Conservation (phyloP, 257 asterid genomes). For the Jasminum sambac region DNA sequence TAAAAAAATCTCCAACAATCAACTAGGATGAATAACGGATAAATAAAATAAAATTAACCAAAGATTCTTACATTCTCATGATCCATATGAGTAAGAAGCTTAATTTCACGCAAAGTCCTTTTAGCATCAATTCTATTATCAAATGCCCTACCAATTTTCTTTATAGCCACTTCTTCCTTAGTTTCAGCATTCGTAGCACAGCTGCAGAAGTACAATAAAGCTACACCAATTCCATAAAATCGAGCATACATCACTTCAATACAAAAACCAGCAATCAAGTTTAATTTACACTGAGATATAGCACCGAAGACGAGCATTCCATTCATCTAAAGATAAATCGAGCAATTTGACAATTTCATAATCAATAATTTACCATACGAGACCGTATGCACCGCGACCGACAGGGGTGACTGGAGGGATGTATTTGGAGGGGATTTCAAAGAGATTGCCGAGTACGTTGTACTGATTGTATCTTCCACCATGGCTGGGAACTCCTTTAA, state of each 20-base stretch:
- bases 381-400: conserved; percentile 88
- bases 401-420: conserved; percentile 71
- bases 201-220: conserved; percentile 33
- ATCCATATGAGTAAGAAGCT: conserved; percentile 91
- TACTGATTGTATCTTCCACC: conserved; percentile 68
- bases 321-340: background rate
- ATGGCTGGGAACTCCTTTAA: conserved; percentile 53
- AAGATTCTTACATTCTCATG: conserved; percentile 68
- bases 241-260: background rate
- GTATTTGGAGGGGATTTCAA: conserved; percentile 70
- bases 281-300: background rate
- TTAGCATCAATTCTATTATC: conserved; percentile 87
- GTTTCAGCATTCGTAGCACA: conserved; percentile 70
- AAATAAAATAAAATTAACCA: background rate
- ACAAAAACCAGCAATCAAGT: background rate
- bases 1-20: background rate
- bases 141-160: conserved; percentile 85
- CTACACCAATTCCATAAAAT: background rate
- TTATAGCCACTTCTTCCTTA: conserved; percentile 77
- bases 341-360: conserved; percentile 4
- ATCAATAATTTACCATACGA: conserved; percentile 58
- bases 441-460: conserved; percentile 70
- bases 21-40: background rate
- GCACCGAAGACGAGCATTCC: background rate
- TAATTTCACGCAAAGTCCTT: conserved; percentile 81